phyloP scores from a whole-genome alignment of 2,329 filamentous ascomycete genomes.

The Aureobasidium sp. region DNA sequence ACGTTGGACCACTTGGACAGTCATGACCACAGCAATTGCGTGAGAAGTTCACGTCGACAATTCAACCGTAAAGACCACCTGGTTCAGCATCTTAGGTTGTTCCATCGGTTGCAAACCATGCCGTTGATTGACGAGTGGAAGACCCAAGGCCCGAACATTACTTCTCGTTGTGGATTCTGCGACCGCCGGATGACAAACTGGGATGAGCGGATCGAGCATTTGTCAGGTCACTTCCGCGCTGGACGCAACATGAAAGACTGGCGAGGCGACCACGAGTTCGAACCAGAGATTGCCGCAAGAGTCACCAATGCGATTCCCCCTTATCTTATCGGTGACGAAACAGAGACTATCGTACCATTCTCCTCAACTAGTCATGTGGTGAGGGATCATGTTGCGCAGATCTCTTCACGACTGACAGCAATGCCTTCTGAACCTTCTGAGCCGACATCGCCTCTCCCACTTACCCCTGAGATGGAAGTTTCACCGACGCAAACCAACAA shows the following conservation, averaged over 20 bases:
- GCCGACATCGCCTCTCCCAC: neutral
- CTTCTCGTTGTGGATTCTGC: constrained; percentile 48
- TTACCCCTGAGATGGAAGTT: neutral
- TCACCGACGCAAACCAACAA: neutral
- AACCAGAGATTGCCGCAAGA: constrained; percentile 35
- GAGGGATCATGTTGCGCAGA: neutral
- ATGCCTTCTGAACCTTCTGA: neutral
- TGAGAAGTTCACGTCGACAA: constrained; percentile 57
- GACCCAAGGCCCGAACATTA: constrained; percentile 45
- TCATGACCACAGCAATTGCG: constrained; percentile 55
- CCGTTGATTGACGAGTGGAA: constrained; percentile 43
- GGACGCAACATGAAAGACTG: constrained; percentile 46
- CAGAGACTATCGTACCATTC: constrained; percentile 38
- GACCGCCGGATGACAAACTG: constrained; percentile 38
- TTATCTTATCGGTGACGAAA: constrained; percentile 42
- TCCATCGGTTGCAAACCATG: constrained; percentile 51
- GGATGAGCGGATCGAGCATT: constrained; percentile 44
- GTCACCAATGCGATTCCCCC: constrained; percentile 45
- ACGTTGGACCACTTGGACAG: constrained; percentile 47
- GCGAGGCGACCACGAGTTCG: constrained; percentile 47
- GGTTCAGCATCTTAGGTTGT: constrained; percentile 50
- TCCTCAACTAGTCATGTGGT: constrained; percentile 25
- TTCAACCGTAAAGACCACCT: constrained; percentile 57
- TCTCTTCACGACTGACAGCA: neutral
- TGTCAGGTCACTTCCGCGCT: constrained; percentile 46